Conservation (phyloP, 768 basidiomycete species). For the Saitozyma podzolica region DNA sequence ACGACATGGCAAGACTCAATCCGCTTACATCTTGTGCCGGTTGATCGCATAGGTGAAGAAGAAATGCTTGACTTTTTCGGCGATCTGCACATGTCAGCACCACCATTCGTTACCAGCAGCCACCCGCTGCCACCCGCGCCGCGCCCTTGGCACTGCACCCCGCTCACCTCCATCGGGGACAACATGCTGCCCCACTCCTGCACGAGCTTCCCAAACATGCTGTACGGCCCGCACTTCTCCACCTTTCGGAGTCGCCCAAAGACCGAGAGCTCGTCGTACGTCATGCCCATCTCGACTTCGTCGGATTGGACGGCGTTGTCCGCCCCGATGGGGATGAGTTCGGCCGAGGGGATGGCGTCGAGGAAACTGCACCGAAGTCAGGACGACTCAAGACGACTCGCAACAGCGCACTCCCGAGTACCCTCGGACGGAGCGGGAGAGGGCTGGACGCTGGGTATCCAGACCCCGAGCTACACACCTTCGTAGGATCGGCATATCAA, state of each 20-base stretch:
- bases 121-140: background rate
- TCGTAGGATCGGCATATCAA: conserved; percentile 78
- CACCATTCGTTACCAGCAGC: background rate
- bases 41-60: conserved; percentile 97
- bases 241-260: conserved; percentile 92
- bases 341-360: conserved; percentile 88
- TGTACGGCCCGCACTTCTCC: conserved; percentile 96
- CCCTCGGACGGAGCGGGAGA: conserved; percentile 15
- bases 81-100: conserved; percentile 63
- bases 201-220: conserved; percentile 92
- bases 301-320: conserved; percentile 88
- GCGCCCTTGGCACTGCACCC: background rate
- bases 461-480: conserved; percentile 57
- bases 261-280: conserved; percentile 91
- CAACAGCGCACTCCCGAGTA: background rate
- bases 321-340: conserved; percentile 91
- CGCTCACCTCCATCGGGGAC: conserved; percentile 75
- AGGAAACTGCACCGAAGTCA: conserved; percentile 67
- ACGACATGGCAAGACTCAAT: background rate
- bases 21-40: conserved; percentile 89
- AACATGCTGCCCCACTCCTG: conserved; percentile 88
- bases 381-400: background rate
- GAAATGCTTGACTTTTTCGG: conserved; percentile 94
- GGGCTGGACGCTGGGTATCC: no score
- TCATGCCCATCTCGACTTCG: conserved; percentile 99